Base-by-base conservation (phyloP, 371 early-diverging fungal species). In the Parasitella parasitica region DNA sequence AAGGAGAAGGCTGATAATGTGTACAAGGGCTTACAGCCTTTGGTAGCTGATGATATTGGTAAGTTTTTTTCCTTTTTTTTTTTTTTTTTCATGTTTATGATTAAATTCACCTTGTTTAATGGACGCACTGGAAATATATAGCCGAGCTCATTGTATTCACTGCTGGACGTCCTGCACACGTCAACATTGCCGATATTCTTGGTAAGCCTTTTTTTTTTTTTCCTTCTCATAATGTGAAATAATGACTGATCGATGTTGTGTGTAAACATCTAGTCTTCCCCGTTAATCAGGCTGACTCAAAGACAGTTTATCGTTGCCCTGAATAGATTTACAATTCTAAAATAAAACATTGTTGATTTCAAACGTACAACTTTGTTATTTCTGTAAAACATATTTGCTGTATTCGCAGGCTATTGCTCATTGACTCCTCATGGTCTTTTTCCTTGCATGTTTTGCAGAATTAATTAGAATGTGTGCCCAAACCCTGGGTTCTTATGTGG, bases 141-240 rank as follows among this genome's bases (percentile, higher is more conserved):
- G 91, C 91, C 32, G 92, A 95, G 65, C 79, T 89, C 2, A 82
- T 95, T 39, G 86, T 93, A 27, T 97, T 95, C 71, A 88, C 88
- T 24, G 93, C 96, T 35, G 80, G 85, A 34, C 79, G 95, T 4
- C 94, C 90, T 27, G 81, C 86, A 5, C 93, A 95, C 64, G 94
- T 93, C 36, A 91, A 93, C 63, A 86, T 93, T 73, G 88, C 89
- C n/a, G 89, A 87, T 72, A 80, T 91, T 77, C 66, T 87, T 34
- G 77, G 76, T 76, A 70, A 68, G 49, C 20, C 34, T 28, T 35
- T 18, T 24, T n/a, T 22, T 6, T 38, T 22, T 0, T 2, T 12
- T 9, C 7, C 18, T 9, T 43, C 6, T 57, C 34, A 36, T 13
- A 26, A 16, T 20, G 22, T 48, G 26, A 32, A 20, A 11, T 16